These are phyloP conservation scores for Calonectria crousiana DNA, from an alignment of 2,329 filamentous ascomycete genomes.

Conservation along the genomic window DNA sequence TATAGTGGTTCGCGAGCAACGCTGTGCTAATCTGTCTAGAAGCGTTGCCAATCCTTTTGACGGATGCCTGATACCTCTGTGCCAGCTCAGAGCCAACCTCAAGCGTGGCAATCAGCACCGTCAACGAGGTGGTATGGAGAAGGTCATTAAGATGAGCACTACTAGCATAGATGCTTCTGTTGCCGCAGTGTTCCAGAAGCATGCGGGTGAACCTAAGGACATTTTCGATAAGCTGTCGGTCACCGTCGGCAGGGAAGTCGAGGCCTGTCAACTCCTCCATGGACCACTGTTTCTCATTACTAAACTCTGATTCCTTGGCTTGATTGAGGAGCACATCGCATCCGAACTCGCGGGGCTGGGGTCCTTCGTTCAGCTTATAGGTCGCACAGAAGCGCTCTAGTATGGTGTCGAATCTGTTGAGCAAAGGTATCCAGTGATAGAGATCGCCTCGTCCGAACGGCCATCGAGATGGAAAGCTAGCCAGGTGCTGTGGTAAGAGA, in stretches of 20 bases:
- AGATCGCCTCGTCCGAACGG: slow-evolving; percentile 95
- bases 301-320: slow-evolving; percentile 63
- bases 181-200: slow-evolving; percentile 94
- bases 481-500: slow-evolving; percentile 81
- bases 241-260: slow-evolving; percentile 80
- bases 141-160: slow-evolving; percentile 90
- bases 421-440: slow-evolving; percentile 96
- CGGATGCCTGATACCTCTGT: slow-evolving; percentile 90
- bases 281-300: slow-evolving; percentile 60
- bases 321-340: slow-evolving; percentile 73
- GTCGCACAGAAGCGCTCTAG: slow-evolving; percentile 83
- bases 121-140: slow-evolving; percentile 86
- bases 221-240: slow-evolving; percentile 82
- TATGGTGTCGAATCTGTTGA: slow-evolving; percentile 94
- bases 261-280: slow-evolving; percentile 64
- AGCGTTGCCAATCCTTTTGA: slow-evolving; percentile 78
- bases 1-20: slow-evolving; percentile 87
- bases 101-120: slow-evolving; percentile 82
- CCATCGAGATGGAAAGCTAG: slow-evolving; percentile 89
- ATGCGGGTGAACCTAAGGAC: slow-evolving; percentile 89
- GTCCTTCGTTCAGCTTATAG: slow-evolving; percentile 84
- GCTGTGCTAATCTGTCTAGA: slow-evolving; percentile 76
- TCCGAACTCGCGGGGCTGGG: slow-evolving; percentile 82
- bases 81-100: slow-evolving; percentile 88
- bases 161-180: slow-evolving; percentile 95